Evolutionary conservation across 352 stramenopile genomes (phyloP).

Genomic region (Phytophthora cryptogea): DNA sequence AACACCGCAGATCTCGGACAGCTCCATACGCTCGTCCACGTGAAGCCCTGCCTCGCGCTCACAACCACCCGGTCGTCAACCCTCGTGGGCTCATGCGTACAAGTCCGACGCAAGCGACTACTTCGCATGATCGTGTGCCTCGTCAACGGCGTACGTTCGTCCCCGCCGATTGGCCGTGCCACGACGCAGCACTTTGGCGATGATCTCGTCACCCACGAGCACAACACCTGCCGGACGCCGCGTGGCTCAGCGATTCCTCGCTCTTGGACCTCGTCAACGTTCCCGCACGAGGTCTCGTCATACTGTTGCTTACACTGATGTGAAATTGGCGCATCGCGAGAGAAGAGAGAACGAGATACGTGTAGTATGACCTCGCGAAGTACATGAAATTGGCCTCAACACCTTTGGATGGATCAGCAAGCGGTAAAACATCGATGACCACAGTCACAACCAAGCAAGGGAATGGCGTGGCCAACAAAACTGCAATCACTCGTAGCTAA

Average conservation of each 20-base stretch:
- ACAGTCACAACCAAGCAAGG: constrained; percentile 27
- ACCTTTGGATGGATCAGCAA: constrained; percentile 13
- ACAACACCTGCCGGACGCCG: constrained; percentile 42
- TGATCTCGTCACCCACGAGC: constrained; percentile 80
- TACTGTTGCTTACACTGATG: constrained; percentile 13
- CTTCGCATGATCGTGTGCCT: no score
- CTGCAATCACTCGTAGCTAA: not conserved
- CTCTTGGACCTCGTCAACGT: constrained; percentile 78
- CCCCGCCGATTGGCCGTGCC: no score
- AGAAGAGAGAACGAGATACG: constrained; percentile 18
- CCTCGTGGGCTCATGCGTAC: no score
- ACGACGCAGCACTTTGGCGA: constrained; percentile 88
- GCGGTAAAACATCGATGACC: constrained; percentile 18
- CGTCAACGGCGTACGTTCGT: no score
- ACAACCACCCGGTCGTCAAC: no score
- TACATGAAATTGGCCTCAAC: constrained; percentile 19
- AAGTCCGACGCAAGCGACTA: no score
- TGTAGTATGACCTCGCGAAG: constrained; percentile 21
- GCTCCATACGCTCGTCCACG: no score
- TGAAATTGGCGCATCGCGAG: constrained; percentile 23
- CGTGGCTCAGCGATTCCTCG: constrained; percentile 62
- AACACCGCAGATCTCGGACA: no score
- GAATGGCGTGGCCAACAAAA: constrained; percentile 14
- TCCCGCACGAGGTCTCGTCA: constrained; percentile 42
- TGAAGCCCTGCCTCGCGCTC: no score